Percentiles rank a stretch among this genome's conserved stretches.
Evolutionary conservation across 768 basidiomycete genomes (phyloP).

Genomic region (Fomitopsis serialis): DNA sequence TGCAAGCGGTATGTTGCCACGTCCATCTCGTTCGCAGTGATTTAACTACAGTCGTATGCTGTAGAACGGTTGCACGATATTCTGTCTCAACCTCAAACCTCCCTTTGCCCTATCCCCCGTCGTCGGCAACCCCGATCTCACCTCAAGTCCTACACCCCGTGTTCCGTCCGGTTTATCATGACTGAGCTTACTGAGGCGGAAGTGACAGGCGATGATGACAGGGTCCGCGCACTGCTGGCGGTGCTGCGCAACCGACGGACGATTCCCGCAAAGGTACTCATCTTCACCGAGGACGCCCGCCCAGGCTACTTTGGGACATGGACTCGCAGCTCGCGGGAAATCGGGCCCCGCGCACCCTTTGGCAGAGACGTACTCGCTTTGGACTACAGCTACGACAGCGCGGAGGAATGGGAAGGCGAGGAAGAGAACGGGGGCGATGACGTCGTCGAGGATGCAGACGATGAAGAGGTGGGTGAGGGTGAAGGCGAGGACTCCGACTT

Average conservation of each 20-base stretch:
- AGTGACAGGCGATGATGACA: constrained; percentile 61
- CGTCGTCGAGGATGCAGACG: constrained; percentile 50
- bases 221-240: constrained; percentile 59
- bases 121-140: constrained; percentile 20
- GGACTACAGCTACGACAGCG: constrained; percentile 93
- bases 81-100: constrained; percentile 12
- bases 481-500: constrained; percentile 70
- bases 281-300: constrained; percentile 78
- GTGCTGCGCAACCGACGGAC: constrained; percentile 55
- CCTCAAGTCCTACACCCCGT: constrained; percentile 25
- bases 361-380: constrained; percentile 68
- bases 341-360: constrained; percentile 84
- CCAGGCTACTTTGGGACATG: constrained; percentile 96
- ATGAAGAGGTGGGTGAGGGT: constrained; percentile 61
- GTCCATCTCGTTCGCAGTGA: too few relatives aligned
- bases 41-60: not conserved
- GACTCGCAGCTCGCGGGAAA: constrained; percentile 72
- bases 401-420: constrained; percentile 79
- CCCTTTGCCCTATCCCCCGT: constrained; percentile 21
- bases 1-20: constrained; percentile 32
- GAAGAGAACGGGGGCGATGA: constrained; percentile 75
- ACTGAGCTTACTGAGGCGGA: constrained; percentile 71
- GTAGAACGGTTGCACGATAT: constrained; percentile 18
- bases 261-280: constrained; percentile 76
- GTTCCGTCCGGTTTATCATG: constrained; percentile 48